These are phyloP conservation scores for Phaffia australis DNA, from an alignment of 768 basidiomycete species.

Conservation along the genomic window DNA sequence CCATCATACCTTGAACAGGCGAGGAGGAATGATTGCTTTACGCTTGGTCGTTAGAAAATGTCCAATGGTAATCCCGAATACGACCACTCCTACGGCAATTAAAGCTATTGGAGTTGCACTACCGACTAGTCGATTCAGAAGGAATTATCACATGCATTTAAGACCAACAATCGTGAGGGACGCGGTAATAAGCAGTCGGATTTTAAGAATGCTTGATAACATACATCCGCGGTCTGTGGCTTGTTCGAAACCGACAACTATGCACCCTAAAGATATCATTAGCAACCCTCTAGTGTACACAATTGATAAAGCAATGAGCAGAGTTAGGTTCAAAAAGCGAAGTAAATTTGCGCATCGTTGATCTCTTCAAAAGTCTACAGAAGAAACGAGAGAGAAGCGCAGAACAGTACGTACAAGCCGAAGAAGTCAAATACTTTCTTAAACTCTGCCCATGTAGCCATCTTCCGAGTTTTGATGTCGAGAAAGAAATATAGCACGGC, in stretches of 20 bases:
- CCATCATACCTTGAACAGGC: constrained; percentile 1
- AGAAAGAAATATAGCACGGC: constrained; percentile 19
- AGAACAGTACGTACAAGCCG: neutral
- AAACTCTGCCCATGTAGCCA: constrained; percentile 10
- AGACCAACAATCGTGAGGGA: too few species aligned
- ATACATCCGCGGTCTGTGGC: constrained; percentile 21
- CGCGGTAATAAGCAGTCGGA: neutral
- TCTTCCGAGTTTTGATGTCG: neutral
- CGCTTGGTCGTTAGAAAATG: constrained; percentile 19
- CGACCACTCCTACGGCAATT: neutral
- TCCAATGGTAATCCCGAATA: neutral
- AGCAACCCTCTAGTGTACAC: neutral
- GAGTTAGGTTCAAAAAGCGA: too few species aligned
- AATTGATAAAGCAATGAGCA: too few species aligned
- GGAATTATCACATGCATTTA: neutral
- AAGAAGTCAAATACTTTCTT: constrained; percentile 6
- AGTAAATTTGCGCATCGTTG: too few species aligned
- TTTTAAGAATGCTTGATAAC: neutral
- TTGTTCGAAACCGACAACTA: constrained; percentile 22
- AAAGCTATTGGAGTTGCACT: constrained; percentile 9
- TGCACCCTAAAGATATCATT: constrained; percentile 2
- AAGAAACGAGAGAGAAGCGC: neutral
- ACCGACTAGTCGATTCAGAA: neutral
- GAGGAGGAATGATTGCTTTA: constrained; percentile 15
- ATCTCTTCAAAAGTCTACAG: neutral